Evolutionary conservation across 2,329 filamentous ascomycete genomes (phyloP).

Genomic region (Lecanicillium sp.): DNA sequence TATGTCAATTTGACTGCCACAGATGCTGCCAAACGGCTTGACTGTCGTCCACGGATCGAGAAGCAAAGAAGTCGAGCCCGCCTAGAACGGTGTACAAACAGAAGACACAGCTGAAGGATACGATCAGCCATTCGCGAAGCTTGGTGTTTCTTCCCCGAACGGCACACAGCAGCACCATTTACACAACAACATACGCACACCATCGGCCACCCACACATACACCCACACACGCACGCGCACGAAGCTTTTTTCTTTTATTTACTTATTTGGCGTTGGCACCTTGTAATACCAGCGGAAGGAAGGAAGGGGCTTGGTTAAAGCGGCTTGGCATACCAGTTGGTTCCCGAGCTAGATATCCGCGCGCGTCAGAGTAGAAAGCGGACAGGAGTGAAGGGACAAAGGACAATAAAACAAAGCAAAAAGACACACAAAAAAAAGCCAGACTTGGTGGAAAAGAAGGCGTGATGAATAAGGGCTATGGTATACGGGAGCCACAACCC

Average conservation of each 20-base stretch:
- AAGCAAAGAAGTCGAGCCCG: not conserved
- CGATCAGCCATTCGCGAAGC: too few species aligned
- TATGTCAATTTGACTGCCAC: conserved; percentile 1
- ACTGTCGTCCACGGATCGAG: not conserved
- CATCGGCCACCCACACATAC: not conserved
- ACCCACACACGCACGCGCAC: conserved; percentile 5
- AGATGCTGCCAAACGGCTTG: not conserved
- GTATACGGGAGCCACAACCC: conserved; percentile 18
- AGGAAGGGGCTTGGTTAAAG: conserved; percentile 2
- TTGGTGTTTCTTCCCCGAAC: too few species aligned
- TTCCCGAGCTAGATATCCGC: not conserved
- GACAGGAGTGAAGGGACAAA: not conserved
- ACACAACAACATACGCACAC: conserved; percentile 10
- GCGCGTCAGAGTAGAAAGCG: conserved; percentile 2
- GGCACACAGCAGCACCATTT: conserved; percentile 9
- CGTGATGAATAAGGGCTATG: conserved; percentile 16
- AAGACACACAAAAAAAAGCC: conserved; percentile 1
- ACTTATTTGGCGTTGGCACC: conserved; percentile 8
- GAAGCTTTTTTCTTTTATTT: conserved; percentile 5
- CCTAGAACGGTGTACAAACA: too few species aligned
- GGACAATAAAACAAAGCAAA: not conserved
- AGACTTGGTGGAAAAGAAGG: conserved; percentile 7
- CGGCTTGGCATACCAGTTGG: too few species aligned
- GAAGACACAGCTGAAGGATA: too few species aligned
- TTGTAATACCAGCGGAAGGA: conserved; percentile 9